Evolutionary conservation across 1,284 basidiomycete species (phyloP), one percentile per base, ranked within the genome.

Genomic region (Fomitopsis pinicola): DNA sequence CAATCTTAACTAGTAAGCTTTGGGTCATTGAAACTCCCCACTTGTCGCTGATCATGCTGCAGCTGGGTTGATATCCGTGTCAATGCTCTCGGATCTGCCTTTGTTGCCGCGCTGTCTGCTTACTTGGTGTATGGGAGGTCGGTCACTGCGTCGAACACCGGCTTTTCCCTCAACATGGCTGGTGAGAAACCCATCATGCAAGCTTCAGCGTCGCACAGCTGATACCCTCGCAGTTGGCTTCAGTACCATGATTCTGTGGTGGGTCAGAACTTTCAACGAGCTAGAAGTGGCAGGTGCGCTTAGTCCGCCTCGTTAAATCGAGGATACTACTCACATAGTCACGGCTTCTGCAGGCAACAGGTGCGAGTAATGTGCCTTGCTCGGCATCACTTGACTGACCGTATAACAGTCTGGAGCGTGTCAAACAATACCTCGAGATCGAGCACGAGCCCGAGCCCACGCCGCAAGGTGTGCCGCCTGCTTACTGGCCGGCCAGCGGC

Each of bases 401-500:
- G 15, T 5, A 30, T 28, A 22, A 8, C 40, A 67, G 68, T 45
- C 58, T 71, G 45, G 69, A 71, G 38, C 66, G 69, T 42, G 86
- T 93, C 59, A 82, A 89, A 68, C 82, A 83, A 33, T 93, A 92
- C 70, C 72, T 90, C 58, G 72, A 78, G n/a, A 90, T 91, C 60
- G 89, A 91, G 60, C 89, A 92, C 69, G 91, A 94, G 69, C 82
- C 83, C 5, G 76, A 79, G 60, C 69, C 82, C 0, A 79, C 79
- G 0, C 69, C 75, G 17, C 68, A 72, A 7, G 85, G 85, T 10
- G 55, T 69, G 1, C 90, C 91, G 30, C 88, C 91, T 3, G 91
- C 91, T 0, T 85, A 88, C 63, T 93, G 91, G 91, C 91, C 91
- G 0, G 80, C 87, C 0, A 88, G 85, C 42, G 91, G 91, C 4